These are phyloP conservation scores for Protostelium mycophagum DNA, from an alignment of 78 protist species.

Conservation along the genomic window DNA sequence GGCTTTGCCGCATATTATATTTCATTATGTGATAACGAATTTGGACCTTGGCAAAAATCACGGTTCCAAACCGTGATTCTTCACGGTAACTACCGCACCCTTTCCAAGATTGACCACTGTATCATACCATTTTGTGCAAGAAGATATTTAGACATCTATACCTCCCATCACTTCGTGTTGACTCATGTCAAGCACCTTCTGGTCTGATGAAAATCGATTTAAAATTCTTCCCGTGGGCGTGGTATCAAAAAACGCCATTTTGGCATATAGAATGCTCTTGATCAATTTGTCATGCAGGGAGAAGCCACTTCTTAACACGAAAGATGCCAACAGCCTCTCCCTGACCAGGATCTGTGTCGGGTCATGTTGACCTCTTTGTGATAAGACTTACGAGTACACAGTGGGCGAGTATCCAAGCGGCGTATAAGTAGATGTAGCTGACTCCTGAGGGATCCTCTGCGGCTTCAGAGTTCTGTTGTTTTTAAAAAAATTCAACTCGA, in stretches of 20 bases:
- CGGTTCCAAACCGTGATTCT: no score
- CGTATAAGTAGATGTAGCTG: neutral
- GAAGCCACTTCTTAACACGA: neutral
- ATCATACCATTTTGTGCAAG: no score
- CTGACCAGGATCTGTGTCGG: neutral
- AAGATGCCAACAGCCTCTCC: neutral
- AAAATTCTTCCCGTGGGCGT: constrained; percentile 94
- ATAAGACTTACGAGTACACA: neutral
- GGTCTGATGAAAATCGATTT: constrained; percentile 89
- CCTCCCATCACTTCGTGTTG: neutral
- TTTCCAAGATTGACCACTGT: neutral
- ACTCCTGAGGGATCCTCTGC: neutral
- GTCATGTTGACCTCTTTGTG: neutral
- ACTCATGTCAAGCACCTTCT: constrained; percentile 61
- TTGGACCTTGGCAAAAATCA: no score
- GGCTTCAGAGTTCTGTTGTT: neutral
- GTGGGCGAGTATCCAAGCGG: neutral
- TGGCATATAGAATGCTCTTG: constrained; percentile 73
- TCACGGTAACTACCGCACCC: neutral
- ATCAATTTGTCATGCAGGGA: constrained; percentile 41
- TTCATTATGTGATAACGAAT: no score
- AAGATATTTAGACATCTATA: neutral
- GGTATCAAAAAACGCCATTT: constrained; percentile 90
- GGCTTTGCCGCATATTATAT: no score
- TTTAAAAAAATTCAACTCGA: neutral